These are phyloP conservation scores for Hanseniaspora taiwanica DNA, from an alignment of 805 yeast species.

Conservation along the genomic window DNA sequence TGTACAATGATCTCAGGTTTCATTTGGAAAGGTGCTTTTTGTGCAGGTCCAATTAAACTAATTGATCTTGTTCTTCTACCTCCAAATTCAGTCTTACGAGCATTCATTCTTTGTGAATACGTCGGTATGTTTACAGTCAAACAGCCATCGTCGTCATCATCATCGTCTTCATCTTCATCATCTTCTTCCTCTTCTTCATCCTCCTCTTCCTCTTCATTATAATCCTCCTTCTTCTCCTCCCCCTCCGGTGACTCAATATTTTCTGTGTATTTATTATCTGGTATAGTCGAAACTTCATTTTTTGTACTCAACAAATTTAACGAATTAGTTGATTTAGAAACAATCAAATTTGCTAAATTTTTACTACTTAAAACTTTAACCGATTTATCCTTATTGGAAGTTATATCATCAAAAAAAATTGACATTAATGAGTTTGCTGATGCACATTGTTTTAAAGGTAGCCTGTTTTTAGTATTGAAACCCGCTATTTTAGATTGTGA, in stretches of 20 bases:
- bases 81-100: not conserved
- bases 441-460: slow-evolving; percentile 13
- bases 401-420: slow-evolving; percentile 19
- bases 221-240: not conserved
- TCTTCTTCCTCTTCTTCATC: slow-evolving; percentile 14
- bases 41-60: slow-evolving; percentile 22
- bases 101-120: slow-evolving; percentile 3
- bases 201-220: slow-evolving; percentile 8
- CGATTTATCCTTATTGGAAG: slow-evolving; percentile 23
- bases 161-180: slow-evolving; percentile 19
- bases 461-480: too few relatives aligned
- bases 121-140: slow-evolving; percentile 27
- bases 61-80: slow-evolving; percentile 20
- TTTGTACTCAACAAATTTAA: not conserved
- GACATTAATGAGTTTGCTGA: slow-evolving; percentile 21
- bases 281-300: too few relatives aligned
- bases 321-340: not conserved
- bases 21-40: slow-evolving; percentile 13
- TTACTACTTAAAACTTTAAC: slow-evolving; percentile 12
- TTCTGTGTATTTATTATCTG: too few relatives aligned
- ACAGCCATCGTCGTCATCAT: slow-evolving; percentile 24
- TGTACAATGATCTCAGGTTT: not conserved
- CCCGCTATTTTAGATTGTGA: too few relatives aligned
- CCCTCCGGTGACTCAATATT: too few relatives aligned
- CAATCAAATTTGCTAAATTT: not conserved